Evolutionary conservation across 306 rosid genomes (phyloP).

Genomic region (Prunus kanzakura): DNA sequence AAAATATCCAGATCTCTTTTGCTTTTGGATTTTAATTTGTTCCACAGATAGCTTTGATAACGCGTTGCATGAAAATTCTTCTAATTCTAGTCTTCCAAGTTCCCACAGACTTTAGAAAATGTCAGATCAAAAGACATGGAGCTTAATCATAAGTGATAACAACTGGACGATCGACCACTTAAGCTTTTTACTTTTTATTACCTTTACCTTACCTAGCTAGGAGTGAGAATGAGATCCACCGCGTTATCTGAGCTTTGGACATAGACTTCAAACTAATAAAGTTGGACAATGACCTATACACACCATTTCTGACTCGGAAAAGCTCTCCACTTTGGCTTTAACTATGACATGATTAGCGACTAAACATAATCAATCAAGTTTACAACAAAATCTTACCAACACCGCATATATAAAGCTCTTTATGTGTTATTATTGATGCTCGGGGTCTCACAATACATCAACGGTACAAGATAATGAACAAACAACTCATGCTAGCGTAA

Average conservation of each 20-base stretch:
- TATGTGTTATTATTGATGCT: no score
- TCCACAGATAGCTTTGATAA: neutral
- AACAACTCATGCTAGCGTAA: no score
- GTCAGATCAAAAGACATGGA: neutral
- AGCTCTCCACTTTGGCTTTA: neutral
- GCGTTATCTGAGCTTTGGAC: neutral
- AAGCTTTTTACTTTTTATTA: neutral
- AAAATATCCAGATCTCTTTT: neutral
- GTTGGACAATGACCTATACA: neutral
- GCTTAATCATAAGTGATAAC: neutral
- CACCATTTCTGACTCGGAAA: neutral
- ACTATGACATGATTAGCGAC: neutral
- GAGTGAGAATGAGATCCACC: neutral
- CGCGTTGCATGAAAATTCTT: neutral
- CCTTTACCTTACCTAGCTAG: neutral
- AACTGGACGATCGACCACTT: neutral
- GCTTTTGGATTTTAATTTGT: neutral
- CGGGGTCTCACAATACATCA: no score
- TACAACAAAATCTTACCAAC: no score
- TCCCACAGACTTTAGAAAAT: conserved; percentile 1
- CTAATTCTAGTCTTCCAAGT: neutral
- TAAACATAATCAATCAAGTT: neutral
- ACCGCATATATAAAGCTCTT: no score
- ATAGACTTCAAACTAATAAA: conserved; percentile 7
- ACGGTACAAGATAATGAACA: no score